Evolutionary conservation across 2,329 filamentous ascomycete genomes (phyloP).

Genomic region (Cercospora brassicicola): DNA sequence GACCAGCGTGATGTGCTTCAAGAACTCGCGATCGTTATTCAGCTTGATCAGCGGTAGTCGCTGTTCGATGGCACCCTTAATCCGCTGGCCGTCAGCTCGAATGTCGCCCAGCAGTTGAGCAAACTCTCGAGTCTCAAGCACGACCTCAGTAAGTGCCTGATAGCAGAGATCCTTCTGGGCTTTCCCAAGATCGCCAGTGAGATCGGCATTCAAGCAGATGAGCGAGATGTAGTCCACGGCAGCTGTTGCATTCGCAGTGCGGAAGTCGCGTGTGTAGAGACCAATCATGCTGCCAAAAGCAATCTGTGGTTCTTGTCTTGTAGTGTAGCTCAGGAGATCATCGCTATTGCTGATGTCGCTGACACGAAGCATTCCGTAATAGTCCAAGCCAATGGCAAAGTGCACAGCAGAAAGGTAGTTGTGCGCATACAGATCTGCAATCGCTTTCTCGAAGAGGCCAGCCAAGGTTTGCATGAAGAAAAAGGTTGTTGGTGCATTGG

Average conservation of each 20-base stretch:
- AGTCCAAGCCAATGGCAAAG: conserved; percentile 84
- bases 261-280: conserved; percentile 94
- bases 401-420: conserved; percentile 92
- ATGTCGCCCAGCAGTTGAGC: conserved; percentile 92
- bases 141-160: conserved; percentile 87
- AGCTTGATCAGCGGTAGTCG: conserved; percentile 79
- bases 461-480: conserved; percentile 90
- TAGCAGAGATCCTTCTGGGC: conserved; percentile 82
- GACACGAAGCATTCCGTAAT: conserved; percentile 84
- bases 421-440: conserved; percentile 87
- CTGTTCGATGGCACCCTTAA: conserved; percentile 83
- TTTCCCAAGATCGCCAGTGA: conserved; percentile 70
- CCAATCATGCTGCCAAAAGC: conserved; percentile 93
- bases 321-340: conserved; percentile 67
- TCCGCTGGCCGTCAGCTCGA: conserved; percentile 76
- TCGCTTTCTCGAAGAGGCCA: conserved; percentile 90
- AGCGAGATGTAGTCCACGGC: conserved; percentile 91
- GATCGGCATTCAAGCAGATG: conserved; percentile 87
- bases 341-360: conserved; percentile 74
- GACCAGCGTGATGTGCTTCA: conserved; percentile 88
- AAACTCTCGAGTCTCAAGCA: conserved; percentile 95
- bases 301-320: conserved; percentile 72
- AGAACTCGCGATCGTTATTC: conserved; percentile 75
- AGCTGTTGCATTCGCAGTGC: conserved; percentile 81
- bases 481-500: conserved; percentile 80